Evolutionary conservation across 2,329 filamentous ascomycete species (phyloP).

Genomic region (Paecilomyces sp.): DNA sequence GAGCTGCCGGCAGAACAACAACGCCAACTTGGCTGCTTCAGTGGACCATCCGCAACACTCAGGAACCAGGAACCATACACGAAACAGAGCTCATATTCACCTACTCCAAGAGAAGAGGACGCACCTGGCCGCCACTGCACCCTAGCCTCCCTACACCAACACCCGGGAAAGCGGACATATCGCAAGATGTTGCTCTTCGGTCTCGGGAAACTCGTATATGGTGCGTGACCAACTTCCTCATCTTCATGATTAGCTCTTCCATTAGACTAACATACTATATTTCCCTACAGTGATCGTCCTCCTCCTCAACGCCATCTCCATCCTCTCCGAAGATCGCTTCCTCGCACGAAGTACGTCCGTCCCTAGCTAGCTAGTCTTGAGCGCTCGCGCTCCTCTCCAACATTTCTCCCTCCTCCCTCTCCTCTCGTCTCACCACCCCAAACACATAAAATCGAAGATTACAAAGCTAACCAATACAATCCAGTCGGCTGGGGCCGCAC

Average conservation of each 20-base stretch:
- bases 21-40: slow-evolving; percentile 4
- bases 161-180: neutral
- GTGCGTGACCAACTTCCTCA: slow-evolving; percentile 32
- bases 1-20: slow-evolving; percentile 5
- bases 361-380: neutral
- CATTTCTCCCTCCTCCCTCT: neutral
- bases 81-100: no score
- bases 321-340: slow-evolving; percentile 92
- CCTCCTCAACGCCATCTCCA: slow-evolving; percentile 85
- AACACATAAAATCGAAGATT: neutral
- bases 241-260: neutral
- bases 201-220: slow-evolving; percentile 66
- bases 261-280: slow-evolving; percentile 2
- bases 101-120: no score
- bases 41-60: neutral
- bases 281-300: slow-evolving; percentile 62
- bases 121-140: no score
- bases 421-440: neutral
- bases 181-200: slow-evolving; percentile 62
- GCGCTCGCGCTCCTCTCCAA: no score
- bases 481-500: slow-evolving; percentile 70
- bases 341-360: slow-evolving; percentile 62
- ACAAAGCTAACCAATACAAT: slow-evolving; percentile 4
- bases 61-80: neutral
- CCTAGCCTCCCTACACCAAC: neutral